These are phyloP conservation scores for Fusarium torreyae DNA, from an alignment of 2,329 filamentous ascomycete genomes.

Conservation along the genomic window DNA sequence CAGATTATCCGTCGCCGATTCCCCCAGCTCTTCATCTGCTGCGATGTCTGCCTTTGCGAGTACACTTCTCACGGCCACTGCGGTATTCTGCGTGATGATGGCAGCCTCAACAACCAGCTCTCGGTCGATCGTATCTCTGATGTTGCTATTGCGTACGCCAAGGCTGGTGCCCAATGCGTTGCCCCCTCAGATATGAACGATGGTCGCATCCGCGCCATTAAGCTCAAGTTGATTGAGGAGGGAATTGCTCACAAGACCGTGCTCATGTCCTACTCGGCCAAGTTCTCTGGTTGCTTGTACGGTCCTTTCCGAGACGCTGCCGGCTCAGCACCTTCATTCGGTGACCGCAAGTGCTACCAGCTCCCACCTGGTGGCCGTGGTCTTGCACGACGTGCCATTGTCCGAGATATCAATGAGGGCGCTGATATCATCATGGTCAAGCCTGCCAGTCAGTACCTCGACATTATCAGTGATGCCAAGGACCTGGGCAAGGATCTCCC, in stretches of 20 bases:
- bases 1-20: slow-evolving; percentile 87
- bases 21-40: slow-evolving; percentile 90
- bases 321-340: slow-evolving; percentile 90
- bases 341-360: slow-evolving; percentile 97
- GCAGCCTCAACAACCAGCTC: slow-evolving; percentile 90
- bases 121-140: slow-evolving; percentile 96
- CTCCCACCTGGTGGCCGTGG: slow-evolving; percentile 93
- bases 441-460: slow-evolving; percentile 93
- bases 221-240: slow-evolving; percentile 96
- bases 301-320: slow-evolving; percentile 98
- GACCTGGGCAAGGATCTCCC: slow-evolving; percentile 93
- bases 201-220: slow-evolving; percentile 96
- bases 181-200: slow-evolving; percentile 99
- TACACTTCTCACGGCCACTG: slow-evolving; percentile 99
- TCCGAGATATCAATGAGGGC: slow-evolving; percentile 91
- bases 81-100: slow-evolving; percentile 94
- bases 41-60: slow-evolving; percentile 97
- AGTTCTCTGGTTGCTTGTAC: slow-evolving; percentile 97
- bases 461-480: slow-evolving; percentile 98
- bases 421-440: slow-evolving; percentile 99
- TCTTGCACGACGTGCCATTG: slow-evolving; percentile 90
- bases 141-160: slow-evolving; percentile 97
- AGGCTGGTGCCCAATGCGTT: slow-evolving; percentile 95
- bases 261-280: slow-evolving; percentile 98
- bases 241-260: slow-evolving; percentile 92